Percentiles rank a stretch among this genome's conserved stretches.
phyloP scores from a whole-genome alignment of 208 protist genomes.

The Trypanosoma caninum region DNA sequence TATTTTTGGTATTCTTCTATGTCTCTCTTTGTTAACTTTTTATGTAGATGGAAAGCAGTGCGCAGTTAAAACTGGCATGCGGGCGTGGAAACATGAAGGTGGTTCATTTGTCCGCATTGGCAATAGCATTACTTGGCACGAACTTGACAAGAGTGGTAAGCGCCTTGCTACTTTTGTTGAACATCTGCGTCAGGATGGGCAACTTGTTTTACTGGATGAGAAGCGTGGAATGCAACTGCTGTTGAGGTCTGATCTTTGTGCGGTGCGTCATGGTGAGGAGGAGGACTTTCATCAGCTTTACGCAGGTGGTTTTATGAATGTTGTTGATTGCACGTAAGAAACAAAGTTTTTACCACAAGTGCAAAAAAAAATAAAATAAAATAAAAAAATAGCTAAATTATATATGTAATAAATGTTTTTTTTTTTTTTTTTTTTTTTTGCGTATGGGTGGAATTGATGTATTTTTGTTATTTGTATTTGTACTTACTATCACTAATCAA shows the following conservation, averaged over 20 bases:
- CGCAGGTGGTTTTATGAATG: constrained; percentile 45
- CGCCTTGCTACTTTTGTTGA: constrained; percentile 42
- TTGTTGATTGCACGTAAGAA: constrained; percentile 73
- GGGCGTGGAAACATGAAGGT: constrained; percentile 60
- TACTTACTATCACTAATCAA: too few relatives aligned
- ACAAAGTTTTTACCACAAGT: too few relatives aligned
- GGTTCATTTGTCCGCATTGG: constrained; percentile 52
- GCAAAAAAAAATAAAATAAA: too few relatives aligned
- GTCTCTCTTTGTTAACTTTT: background rate
- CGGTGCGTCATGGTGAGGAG: constrained; percentile 39
- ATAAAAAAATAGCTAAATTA: background rate
- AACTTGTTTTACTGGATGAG: constrained; percentile 48
- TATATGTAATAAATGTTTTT: background rate
- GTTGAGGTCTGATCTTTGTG: constrained; percentile 51
- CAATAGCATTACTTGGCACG: constrained; percentile 32
- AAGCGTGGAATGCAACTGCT: constrained; percentile 43
- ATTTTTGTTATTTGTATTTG: too few relatives aligned
- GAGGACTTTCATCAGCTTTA: constrained; percentile 69
- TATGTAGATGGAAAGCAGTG: constrained; percentile 47
- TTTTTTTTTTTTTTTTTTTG: background rate
- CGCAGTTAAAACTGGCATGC: constrained; percentile 20
- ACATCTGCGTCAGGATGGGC: constrained; percentile 19
- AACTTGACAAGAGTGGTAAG: constrained; percentile 39
- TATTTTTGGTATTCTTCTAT: constrained; percentile 12
- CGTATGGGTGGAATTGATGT: background rate